Conservation (phyloP, 768 basidiomycete genomes). For the Serendipita sp. region DNA sequence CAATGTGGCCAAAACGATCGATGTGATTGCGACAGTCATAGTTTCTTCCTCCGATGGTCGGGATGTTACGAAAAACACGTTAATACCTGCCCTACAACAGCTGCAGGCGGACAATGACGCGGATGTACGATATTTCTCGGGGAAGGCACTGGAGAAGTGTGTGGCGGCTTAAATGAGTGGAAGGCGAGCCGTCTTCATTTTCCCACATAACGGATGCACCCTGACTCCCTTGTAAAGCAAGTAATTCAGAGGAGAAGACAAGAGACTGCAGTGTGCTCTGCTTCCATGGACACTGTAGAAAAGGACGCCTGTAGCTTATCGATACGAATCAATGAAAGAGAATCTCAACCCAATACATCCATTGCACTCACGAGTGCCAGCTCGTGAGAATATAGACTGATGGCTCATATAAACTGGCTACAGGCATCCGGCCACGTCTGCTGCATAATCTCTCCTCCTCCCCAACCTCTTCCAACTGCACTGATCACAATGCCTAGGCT, state of each 20-base stretch:
- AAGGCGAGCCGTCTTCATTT: not conserved
- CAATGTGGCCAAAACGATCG: slow-evolving; percentile 92
- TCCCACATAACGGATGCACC: not conserved
- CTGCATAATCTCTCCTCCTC: too few relatives aligned
- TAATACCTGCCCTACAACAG: slow-evolving; percentile 72
- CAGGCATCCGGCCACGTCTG: too few relatives aligned
- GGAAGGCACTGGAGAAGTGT: slow-evolving; percentile 52
- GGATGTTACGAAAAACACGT: slow-evolving; percentile 53
- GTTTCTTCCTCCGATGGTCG: slow-evolving; percentile 50
- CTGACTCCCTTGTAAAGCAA: not conserved
- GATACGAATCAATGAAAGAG: not conserved
- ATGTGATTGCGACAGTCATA: slow-evolving; percentile 67
- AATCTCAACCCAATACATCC: not conserved
- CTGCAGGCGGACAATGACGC: slow-evolving; percentile 83
- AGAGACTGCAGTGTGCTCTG: not conserved
- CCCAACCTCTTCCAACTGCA: too few relatives aligned
- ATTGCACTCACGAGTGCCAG: too few relatives aligned
- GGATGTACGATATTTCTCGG: slow-evolving; percentile 90
- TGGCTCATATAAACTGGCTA: too few relatives aligned
- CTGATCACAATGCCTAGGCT: not conserved
- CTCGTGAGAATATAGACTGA: too few relatives aligned
- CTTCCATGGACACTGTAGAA: not conserved
- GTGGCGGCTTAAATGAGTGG: not conserved
- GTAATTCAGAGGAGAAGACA: not conserved
- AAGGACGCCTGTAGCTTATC: too few relatives aligned